Conservation (phyloP, 169 alveolate genomes). For the Eimeria praecox region DNA sequence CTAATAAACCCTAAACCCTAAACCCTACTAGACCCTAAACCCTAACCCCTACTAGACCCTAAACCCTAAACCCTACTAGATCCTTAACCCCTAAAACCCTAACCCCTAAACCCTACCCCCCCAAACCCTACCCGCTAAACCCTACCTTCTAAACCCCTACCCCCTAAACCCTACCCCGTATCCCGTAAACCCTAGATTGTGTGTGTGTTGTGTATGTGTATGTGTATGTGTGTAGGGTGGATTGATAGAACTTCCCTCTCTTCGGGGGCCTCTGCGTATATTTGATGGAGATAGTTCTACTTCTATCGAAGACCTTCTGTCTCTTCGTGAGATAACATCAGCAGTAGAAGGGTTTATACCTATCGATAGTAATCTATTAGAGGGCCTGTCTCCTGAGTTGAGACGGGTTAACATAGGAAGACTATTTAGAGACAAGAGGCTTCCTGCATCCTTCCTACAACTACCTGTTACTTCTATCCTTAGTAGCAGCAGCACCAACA, state of each 20-base stretch:
- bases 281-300: no score
- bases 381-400: neutral
- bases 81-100: no score
- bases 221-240: neutral
- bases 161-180: no score
- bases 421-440: neutral
- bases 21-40: constrained; percentile 2
- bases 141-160: no score
- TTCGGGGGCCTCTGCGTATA: neutral
- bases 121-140: no score
- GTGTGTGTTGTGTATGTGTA: neutral
- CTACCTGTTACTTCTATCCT: neutral
- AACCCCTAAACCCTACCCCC: no score
- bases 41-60: neutral
- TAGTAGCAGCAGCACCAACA: neutral
- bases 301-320: neutral
- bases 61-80: neutral
- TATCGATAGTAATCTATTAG: neutral
- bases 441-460: neutral
- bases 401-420: neutral
- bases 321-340: neutral
- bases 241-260: neutral
- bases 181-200: neutral
- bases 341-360: constrained; percentile 1
- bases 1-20: neutral